phyloP scores from a whole-genome alignment of 2,329 filamentous ascomycete species.

The Colletotrichum graminicola region DNA sequence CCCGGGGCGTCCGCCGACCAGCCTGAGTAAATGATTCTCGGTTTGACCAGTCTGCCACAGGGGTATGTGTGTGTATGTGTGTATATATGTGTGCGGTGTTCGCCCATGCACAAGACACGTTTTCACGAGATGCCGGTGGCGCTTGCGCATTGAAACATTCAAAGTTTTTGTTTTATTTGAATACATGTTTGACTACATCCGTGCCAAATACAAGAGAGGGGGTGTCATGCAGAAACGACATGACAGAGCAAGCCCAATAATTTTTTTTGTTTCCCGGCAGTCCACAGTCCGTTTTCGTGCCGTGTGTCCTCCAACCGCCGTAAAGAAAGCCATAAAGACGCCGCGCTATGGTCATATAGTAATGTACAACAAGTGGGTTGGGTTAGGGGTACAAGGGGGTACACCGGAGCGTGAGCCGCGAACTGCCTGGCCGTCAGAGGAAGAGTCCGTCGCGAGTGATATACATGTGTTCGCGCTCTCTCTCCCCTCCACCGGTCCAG shows the following conservation, averaged over 20 bases:
- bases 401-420: slow-evolving; percentile 14
- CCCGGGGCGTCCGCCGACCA: neutral
- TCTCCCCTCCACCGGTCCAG: slow-evolving; percentile 7
- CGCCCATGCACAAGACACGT: no score
- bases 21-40: neutral
- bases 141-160: neutral
- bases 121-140: neutral
- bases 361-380: slow-evolving; percentile 48
- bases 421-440: slow-evolving; percentile 14
- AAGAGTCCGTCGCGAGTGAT: slow-evolving; percentile 20
- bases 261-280: slow-evolving; percentile 20
- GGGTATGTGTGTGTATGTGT: no score
- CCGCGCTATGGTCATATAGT: slow-evolving; percentile 52
- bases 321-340: slow-evolving; percentile 47
- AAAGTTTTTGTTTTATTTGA: neutral
- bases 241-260: slow-evolving; percentile 35
- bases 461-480: slow-evolving; percentile 26
- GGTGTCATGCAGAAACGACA: slow-evolving; percentile 50
- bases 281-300: slow-evolving; percentile 26
- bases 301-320: slow-evolving; percentile 27
- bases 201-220: slow-evolving; percentile 53
- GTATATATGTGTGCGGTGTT: neutral
- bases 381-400: slow-evolving; percentile 25
- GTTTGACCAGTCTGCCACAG: neutral
- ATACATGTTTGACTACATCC: slow-evolving; percentile 23